These are phyloP conservation scores for Podospora conica DNA, from an alignment of 495 filamentous ascomycete genomes.

Conservation along the genomic window DNA sequence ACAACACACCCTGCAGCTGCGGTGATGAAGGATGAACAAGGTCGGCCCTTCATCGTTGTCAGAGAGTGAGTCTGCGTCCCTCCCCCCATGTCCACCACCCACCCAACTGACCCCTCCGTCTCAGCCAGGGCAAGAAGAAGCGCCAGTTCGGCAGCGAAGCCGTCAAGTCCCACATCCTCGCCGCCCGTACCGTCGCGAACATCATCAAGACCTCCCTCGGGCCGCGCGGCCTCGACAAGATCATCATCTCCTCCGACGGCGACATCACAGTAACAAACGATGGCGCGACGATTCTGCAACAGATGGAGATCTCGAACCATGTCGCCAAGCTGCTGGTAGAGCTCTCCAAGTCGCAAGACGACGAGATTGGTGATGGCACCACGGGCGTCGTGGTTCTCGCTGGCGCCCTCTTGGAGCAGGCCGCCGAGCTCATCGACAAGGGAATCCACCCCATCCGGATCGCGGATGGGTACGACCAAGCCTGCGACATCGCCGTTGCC, in stretches of 20 bases:
- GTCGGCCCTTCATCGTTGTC: constrained; percentile 95
- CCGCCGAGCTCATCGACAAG: constrained; percentile 98
- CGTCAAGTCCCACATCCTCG: constrained; percentile 95
- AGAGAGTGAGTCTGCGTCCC: constrained; percentile 69
- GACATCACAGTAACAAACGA: constrained; percentile 99
- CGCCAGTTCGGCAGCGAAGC: constrained; percentile 93
- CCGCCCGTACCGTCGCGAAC: constrained; percentile 89
- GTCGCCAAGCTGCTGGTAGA: constrained; percentile 95
- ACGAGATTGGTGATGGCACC: constrained; percentile 98
- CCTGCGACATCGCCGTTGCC: constrained; percentile 90
- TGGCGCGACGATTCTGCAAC: constrained; percentile 91
- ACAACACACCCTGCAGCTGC: constrained; percentile 32
- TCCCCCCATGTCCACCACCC: constrained; percentile 5
- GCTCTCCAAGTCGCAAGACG: constrained; percentile 97
- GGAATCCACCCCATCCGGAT: constrained; percentile 98
- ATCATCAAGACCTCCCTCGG: constrained; percentile 97
- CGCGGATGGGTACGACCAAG: constrained; percentile 94
- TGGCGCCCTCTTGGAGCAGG: constrained; percentile 90
- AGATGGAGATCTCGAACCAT: constrained; percentile 99
- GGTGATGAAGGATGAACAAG: constrained; percentile 79
- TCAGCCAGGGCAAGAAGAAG: constrained; percentile 92
- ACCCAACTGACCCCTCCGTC: constrained; percentile 15
- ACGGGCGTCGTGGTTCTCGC: constrained; percentile 97
- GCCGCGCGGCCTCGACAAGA: constrained; percentile 96
- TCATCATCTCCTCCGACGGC: constrained; percentile 96